A percentile compares a stretch with the other conserved stretches of the same genome.
Conservation (phyloP, 306 rosid species). For the Dalbergia cochinchinensis region DNA sequence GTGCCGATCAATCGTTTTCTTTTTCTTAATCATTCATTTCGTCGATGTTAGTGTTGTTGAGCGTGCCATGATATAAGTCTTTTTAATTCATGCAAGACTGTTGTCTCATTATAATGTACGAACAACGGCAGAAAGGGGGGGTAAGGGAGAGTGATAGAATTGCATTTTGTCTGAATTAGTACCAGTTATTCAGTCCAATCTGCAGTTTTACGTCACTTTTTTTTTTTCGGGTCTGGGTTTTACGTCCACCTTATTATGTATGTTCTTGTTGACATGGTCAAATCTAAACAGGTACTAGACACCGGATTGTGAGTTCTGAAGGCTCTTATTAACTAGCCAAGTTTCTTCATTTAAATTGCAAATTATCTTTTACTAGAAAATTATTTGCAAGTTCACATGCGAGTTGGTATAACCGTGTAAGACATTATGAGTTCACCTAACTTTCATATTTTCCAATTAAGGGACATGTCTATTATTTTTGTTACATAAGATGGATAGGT, state of each 20-base stretch:
- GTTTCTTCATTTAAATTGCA: not conserved
- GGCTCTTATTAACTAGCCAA: not conserved
- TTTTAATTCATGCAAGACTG: too few relatives aligned
- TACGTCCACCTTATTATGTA: too few relatives aligned
- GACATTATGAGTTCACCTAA: not conserved
- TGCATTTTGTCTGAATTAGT: not conserved
- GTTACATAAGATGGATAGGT: too few relatives aligned
- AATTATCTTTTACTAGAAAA: not conserved
- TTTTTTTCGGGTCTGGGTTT: too few relatives aligned
- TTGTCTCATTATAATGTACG: too few relatives aligned
- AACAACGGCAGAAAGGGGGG: too few relatives aligned
- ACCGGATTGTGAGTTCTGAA: not conserved
- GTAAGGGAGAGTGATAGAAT: too few relatives aligned
- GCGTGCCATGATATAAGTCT: constrained; percentile 8
- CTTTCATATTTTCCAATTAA: not conserved
- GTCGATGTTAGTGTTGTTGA: not conserved
- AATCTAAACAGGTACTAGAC: not conserved
- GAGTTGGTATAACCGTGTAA: too few relatives aligned
- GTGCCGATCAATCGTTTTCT: not conserved
- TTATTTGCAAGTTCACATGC: not conserved
- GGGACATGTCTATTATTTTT: too few relatives aligned
- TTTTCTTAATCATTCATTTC: not conserved
- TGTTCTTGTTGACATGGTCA: not conserved
- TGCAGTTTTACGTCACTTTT: too few relatives aligned
- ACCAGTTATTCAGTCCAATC: too few relatives aligned